Evolutionary conservation across 495 filamentous ascomycete species (phyloP).

Genomic region (Xeromyces bisporus): DNA sequence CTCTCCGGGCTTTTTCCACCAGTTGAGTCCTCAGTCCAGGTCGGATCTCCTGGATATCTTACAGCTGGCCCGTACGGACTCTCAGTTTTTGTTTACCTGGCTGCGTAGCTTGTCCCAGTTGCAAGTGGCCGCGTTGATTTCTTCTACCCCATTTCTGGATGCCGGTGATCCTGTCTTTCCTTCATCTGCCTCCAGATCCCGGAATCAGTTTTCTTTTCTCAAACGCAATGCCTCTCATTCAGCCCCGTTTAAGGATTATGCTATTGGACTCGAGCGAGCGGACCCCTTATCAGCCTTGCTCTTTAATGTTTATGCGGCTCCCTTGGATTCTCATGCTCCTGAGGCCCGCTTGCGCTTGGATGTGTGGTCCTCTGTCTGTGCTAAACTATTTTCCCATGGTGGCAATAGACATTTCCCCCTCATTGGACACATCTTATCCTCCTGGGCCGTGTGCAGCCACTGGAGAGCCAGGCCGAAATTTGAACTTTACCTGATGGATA

Average conservation of each 20-base stretch:
- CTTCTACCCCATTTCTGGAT: conserved; percentile 60
- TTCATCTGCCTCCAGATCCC: conserved; percentile 45
- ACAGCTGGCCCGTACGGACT: conserved; percentile 63
- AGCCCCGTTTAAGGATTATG: conserved; percentile 25
- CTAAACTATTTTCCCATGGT: conserved; percentile 41
- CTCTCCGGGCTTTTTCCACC: conserved; percentile 58
- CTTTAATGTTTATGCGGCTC: conserved; percentile 65
- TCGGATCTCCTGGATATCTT: conserved; percentile 65
- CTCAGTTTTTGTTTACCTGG: conserved; percentile 70
- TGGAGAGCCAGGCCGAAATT: conserved; percentile 81
- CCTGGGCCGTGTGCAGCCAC: conserved; percentile 69
- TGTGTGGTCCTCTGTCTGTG: conserved; percentile 76
- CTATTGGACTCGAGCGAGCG: conserved; percentile 61
- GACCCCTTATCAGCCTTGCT: conserved; percentile 75
- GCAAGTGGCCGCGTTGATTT: conserved; percentile 58
- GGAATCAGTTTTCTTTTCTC: conserved; percentile 32
- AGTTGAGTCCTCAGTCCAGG: conserved; percentile 58
- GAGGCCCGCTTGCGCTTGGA: conserved; percentile 68
- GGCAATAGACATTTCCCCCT: conserved; percentile 27
- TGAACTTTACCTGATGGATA: conserved; percentile 85
- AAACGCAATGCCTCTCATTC: conserved; percentile 44
- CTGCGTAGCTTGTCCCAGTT: conserved; percentile 51
- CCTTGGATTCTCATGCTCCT: conserved; percentile 52
- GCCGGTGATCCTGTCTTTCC: conserved; percentile 68
- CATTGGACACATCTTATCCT: conserved; percentile 43